These are phyloP conservation scores for Termitomyces heimii DNA, from an alignment of 768 basidiomycete genomes.

Conservation along the genomic window DNA sequence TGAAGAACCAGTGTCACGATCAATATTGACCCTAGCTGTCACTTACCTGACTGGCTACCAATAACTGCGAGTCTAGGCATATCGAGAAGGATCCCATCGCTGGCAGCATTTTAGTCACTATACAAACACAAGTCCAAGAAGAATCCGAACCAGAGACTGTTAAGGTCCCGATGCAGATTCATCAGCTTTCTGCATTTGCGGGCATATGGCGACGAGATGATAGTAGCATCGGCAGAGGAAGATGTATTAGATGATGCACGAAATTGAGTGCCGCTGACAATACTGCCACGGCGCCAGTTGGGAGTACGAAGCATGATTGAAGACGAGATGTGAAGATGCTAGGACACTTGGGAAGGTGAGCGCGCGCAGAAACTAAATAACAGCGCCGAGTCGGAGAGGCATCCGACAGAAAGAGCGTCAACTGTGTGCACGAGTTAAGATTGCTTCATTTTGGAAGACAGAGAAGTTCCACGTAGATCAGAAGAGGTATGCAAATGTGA, in stretches of 20 bases:
- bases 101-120: not conserved
- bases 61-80: constrained; percentile 7
- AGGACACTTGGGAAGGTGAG: not conserved
- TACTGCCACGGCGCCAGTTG: not conserved
- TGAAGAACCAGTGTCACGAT: not conserved
- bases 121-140: not conserved
- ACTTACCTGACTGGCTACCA: constrained; percentile 3
- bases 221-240: not conserved
- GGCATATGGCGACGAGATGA: not conserved
- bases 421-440: not conserved
- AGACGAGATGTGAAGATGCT: not conserved
- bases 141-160: not conserved
- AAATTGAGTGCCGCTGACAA: not conserved
- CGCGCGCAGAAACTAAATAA: not conserved
- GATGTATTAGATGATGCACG: not conserved
- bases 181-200: constrained; percentile 2
- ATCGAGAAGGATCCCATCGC: constrained; percentile 1
- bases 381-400: not conserved
- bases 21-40: not conserved
- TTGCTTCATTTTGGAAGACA: not conserved
- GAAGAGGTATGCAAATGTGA: not conserved
- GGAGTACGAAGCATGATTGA: not conserved
- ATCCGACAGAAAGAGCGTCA: not conserved
- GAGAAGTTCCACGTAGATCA: not conserved
- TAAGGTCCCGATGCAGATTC: constrained; percentile 2